Percentiles rank a stretch among this genome's conserved stretches.
phyloP scores from a whole-genome alignment of 805 yeast genomes.

The Metschnikowia chrysomelidarum region DNA sequence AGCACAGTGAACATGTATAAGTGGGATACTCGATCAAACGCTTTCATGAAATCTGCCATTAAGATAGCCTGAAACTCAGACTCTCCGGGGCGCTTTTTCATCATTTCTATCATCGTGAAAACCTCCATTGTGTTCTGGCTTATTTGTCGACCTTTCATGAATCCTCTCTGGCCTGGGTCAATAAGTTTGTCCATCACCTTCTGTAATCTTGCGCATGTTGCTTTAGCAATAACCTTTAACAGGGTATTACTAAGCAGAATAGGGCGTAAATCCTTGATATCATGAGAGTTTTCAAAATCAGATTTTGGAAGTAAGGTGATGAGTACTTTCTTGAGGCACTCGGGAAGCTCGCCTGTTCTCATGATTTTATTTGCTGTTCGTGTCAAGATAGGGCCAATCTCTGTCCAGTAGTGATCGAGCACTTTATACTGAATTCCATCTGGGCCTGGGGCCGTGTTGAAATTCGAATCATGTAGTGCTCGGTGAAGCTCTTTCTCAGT shows the following conservation, averaged over 20 bases:
- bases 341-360: constrained; percentile 1
- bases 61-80: neutral
- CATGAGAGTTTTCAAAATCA: neutral
- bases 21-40: constrained; percentile 1
- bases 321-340: neutral
- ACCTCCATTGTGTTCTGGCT: constrained; percentile 3
- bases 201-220: neutral
- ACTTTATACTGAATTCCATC: constrained; percentile 1
- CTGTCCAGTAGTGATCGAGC: neutral
- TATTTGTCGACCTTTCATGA: constrained; percentile 42
- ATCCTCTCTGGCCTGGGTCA: constrained; percentile 1
- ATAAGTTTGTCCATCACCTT: neutral
- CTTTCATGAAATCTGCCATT: constrained; percentile 3
- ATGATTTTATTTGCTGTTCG: constrained; percentile 1
- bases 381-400: constrained; percentile 1
- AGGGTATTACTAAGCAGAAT: neutral
- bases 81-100: neutral
- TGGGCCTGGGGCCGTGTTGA: too few species aligned
- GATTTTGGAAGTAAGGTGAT: constrained; percentile 1
- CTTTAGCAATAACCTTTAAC: constrained; percentile 1
- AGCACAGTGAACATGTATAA: too few species aligned
- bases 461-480: too few species aligned
- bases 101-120: constrained; percentile 1
- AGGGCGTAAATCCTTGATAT: neutral
- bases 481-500: too few species aligned